Evolutionary conservation across 371 early-diverging fungal species (phyloP).

Genomic region (Sporodiniella umbellata): DNA sequence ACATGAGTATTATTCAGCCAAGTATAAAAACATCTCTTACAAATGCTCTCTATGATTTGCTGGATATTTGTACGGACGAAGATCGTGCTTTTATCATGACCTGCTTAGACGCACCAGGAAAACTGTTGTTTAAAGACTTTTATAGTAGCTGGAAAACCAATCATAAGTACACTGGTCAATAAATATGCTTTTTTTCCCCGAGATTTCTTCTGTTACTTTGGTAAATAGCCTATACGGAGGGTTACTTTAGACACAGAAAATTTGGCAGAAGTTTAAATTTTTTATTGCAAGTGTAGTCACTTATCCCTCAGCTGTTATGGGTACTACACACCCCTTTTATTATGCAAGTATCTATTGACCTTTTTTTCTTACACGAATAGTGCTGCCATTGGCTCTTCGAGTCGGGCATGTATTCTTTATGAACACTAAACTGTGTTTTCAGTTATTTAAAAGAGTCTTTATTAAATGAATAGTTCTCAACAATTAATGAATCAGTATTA

Average conservation of each 20-base stretch:
- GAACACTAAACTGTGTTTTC: too few species aligned
- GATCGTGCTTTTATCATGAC: slow-evolving; percentile 69
- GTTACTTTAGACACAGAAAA: too few species aligned
- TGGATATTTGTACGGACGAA: slow-evolving; percentile 67
- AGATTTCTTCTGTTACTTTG: not conserved
- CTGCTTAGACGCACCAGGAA: slow-evolving; percentile 56
- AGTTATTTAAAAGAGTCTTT: too few species aligned
- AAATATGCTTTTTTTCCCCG: slow-evolving; percentile 9
- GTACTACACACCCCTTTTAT: not conserved
- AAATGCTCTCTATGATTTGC: slow-evolving; percentile 63
- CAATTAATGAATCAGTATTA: too few species aligned
- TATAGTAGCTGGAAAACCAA: slow-evolving; percentile 56
- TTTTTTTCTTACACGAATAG: too few species aligned
- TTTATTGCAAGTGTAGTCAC: too few species aligned
- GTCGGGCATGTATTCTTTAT: not conserved
- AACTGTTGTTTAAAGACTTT: slow-evolving; percentile 53
- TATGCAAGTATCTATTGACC: not conserved
- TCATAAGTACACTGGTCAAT: slow-evolving; percentile 64
- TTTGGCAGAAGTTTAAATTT: too few species aligned
- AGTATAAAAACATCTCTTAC: slow-evolving; percentile 52
- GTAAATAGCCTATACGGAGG: too few species aligned
- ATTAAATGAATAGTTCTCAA: too few species aligned
- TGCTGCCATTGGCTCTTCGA: too few species aligned
- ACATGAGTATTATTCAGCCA: slow-evolving; percentile 49
- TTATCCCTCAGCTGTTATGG: not conserved